Conservation (phyloP, 1,284 basidiomycete species). For the Tylopilus orsonianus region DNA sequence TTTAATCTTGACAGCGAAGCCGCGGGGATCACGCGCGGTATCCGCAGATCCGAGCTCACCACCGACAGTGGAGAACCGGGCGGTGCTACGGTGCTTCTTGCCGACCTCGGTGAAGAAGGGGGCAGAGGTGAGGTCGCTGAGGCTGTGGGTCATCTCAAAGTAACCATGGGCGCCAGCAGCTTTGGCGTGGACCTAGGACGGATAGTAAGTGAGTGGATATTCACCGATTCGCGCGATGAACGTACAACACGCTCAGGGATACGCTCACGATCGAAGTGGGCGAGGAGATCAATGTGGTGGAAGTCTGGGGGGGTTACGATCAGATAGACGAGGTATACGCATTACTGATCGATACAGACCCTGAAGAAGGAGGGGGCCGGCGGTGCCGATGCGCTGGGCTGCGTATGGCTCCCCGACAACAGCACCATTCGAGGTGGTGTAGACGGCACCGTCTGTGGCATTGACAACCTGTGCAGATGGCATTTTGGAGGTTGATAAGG, state of each 20-base stretch:
- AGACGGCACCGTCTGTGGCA: slow-evolving; percentile 58
- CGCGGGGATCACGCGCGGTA: slow-evolving; percentile 89
- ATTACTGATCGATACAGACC: slow-evolving; percentile 41
- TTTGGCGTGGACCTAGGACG: slow-evolving; percentile 72
- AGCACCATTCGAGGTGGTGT: slow-evolving; percentile 85
- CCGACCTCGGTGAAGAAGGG: slow-evolving; percentile 71
- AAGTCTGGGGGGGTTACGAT: slow-evolving; percentile 47
- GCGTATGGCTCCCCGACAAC: slow-evolving; percentile 73
- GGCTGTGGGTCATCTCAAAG: slow-evolving; percentile 83
- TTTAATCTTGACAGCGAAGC: slow-evolving; percentile 89
- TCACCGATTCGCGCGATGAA: not conserved
- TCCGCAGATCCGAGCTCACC: slow-evolving; percentile 89
- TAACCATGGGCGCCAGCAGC: slow-evolving; percentile 91
- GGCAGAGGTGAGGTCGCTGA: slow-evolving; percentile 79
- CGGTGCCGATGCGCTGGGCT: slow-evolving; percentile 70
- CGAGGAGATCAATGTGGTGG: slow-evolving; percentile 84
- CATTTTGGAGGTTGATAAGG: slow-evolving; percentile 41
- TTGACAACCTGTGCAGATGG: slow-evolving; percentile 62
- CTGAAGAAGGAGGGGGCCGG: slow-evolving; percentile 86
- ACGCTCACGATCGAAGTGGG: slow-evolving; percentile 90
- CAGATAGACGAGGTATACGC: not conserved
- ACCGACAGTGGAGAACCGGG: slow-evolving; percentile 87
- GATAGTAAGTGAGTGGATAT: slow-evolving; percentile 2
- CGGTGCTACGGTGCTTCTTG: slow-evolving; percentile 68
- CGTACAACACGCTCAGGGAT: slow-evolving; percentile 91